Base-by-base conservation (phyloP, 1,284 basidiomycete genomes). In the Apiotrichum porosum region DNA sequence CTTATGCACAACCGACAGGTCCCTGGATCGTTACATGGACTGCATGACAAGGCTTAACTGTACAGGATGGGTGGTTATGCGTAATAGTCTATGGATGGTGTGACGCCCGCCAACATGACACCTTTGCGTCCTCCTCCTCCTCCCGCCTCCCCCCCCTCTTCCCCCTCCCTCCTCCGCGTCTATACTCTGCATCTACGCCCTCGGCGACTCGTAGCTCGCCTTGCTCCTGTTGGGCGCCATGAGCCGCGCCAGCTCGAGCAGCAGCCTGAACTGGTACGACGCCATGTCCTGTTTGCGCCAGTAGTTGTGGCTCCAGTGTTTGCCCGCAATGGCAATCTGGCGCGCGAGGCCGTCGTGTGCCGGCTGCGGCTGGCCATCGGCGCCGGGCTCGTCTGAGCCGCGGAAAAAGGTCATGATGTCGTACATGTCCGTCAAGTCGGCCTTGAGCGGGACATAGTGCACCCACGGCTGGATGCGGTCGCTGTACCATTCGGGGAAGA, bases 261-360 rank as follows among this genome's bases (percentile, higher is more conserved):
- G 56, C 21, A 66, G 44, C 81, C 82, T 75, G 62, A 81, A 83
- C 51, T 79, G 71, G 68, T 84, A 84, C 12, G 82, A 79, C 33
- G 77, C 75, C 71, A 85, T 74, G 64, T 86, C 84, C 56, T 82
- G 81, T 47, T 74, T 74, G 38, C 83, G 74, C 82, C 83, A 85
- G 60, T 77, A 83, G 0, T 61, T 73, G 51, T 75, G 72, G 56
- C 80, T 83, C 83, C 83, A 85, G 19, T 75, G 60, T 36, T 78
- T 75, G 0, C 83, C 83, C 0, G 76, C 76, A 4, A 64, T 51
- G 0, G 81, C 84, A 41, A 85, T 85, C 58, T 77, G 75, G 28
- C 71, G 67, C 0, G 79, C 83, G 32, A 83, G 55, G 0, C 76
- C 71, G 44, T 84, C 81, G 49, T 83, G 80, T 0, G 68, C 77